These are phyloP conservation scores for Fusarium sp. DNA, from an alignment of 2,329 filamentous ascomycete species.

Conservation along the genomic window DNA sequence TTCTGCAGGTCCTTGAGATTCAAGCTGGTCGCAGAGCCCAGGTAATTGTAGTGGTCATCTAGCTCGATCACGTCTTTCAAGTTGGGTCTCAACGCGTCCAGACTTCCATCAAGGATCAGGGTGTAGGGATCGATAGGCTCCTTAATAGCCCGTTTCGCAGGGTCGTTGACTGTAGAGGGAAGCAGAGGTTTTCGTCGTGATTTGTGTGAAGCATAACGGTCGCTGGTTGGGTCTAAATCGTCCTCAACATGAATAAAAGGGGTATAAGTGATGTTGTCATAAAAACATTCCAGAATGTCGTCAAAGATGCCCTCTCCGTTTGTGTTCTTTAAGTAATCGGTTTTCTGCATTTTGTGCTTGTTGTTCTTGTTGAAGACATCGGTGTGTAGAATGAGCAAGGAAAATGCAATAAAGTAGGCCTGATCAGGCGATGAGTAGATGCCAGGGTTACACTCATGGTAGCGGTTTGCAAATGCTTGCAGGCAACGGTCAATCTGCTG, in stretches of 20 bases:
- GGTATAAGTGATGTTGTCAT: slow-evolving; percentile 98
- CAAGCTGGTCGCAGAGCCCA: slow-evolving; percentile 79
- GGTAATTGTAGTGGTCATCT: slow-evolving; percentile 91
- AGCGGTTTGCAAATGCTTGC: slow-evolving; percentile 94
- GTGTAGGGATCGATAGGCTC: slow-evolving; percentile 97
- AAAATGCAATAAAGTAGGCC: slow-evolving; percentile 98
- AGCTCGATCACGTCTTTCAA: slow-evolving; percentile 92
- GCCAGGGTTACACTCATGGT: slow-evolving; percentile 97
- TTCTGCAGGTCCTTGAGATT: slow-evolving; percentile 86
- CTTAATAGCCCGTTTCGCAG: slow-evolving; percentile 73
- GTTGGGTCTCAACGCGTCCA: slow-evolving; percentile 85
- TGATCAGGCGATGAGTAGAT: slow-evolving; percentile 93
- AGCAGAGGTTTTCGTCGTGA: slow-evolving; percentile 78
- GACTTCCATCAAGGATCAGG: slow-evolving; percentile 88
- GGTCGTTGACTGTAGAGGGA: slow-evolving; percentile 66
- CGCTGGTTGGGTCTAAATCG: slow-evolving; percentile 82
- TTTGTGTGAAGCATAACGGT: slow-evolving; percentile 78
- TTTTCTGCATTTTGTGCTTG: slow-evolving; percentile 98
- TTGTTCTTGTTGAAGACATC: slow-evolving; percentile 99
- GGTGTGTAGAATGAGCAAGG: slow-evolving; percentile 93
- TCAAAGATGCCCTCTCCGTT: slow-evolving; percentile 92
- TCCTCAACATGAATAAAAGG: slow-evolving; percentile 98
- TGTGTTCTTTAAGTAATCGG: slow-evolving; percentile 95
- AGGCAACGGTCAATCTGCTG: slow-evolving; percentile 97
- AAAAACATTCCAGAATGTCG: slow-evolving; percentile 94